Evolutionary conservation across 495 filamentous ascomycete genomes (phyloP).

Genomic region (Penicillium mononematosum): DNA sequence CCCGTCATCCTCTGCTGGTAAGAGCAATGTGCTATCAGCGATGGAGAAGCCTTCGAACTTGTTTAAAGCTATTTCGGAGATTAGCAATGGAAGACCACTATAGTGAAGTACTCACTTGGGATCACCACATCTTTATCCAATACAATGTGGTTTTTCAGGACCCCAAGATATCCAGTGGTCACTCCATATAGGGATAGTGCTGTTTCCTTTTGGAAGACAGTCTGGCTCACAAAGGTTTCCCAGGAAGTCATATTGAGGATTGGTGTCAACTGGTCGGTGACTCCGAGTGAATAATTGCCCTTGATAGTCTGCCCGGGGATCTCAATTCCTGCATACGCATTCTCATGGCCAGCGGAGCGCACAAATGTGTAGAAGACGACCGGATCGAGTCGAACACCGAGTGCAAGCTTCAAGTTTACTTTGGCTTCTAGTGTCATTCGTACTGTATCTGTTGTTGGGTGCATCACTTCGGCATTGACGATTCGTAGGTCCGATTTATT

Average conservation of each 20-base stretch:
- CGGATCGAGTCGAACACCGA: slow-evolving; percentile 37
- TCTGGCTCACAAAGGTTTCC: slow-evolving; percentile 30
- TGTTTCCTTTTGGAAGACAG: slow-evolving; percentile 29
- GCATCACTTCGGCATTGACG: slow-evolving; percentile 29
- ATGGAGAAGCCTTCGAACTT: slow-evolving; percentile 35
- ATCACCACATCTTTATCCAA: slow-evolving; percentile 36
- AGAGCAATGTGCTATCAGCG: slow-evolving; percentile 24
- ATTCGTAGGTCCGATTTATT: slow-evolving; percentile 37
- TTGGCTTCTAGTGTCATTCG: slow-evolving; percentile 33
- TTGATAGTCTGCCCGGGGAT: slow-evolving; percentile 30
- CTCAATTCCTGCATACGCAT: slow-evolving; percentile 27
- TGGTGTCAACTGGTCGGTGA: slow-evolving; percentile 24
- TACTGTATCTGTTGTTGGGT: slow-evolving; percentile 35
- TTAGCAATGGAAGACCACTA: slow-evolving; percentile 9
- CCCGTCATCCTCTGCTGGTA: slow-evolving; percentile 30
- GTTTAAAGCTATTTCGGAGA: slow-evolving; percentile 21
- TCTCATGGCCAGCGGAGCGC: slow-evolving; percentile 23
- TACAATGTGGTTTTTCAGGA: slow-evolving; percentile 31
- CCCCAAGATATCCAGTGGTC: slow-evolving; percentile 34
- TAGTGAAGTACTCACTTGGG: slow-evolving; percentile 22
- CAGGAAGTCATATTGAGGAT: slow-evolving; percentile 30
- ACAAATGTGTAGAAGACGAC: slow-evolving; percentile 32
- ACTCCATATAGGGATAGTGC: slow-evolving; percentile 27
- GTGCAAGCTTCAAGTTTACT: slow-evolving; percentile 32
- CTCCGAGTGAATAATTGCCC: slow-evolving; percentile 36